Evolutionary conservation across 148 eudicot genomes (phyloP).

Genomic region (Amaranthus palmeri): DNA sequence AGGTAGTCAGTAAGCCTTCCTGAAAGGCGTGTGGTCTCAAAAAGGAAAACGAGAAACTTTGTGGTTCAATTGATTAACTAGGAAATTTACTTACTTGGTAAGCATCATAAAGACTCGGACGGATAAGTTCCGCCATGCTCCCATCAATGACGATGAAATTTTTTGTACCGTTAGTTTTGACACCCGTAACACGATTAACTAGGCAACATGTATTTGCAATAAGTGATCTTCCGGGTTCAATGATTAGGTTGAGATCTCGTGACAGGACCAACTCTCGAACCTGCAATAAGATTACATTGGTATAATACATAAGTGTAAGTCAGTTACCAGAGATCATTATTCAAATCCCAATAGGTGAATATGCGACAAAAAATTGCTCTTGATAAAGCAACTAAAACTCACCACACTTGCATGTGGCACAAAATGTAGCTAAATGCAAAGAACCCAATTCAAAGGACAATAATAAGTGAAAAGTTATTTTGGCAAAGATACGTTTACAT

Average conservation of each 20-base stretch:
- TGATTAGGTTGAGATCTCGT: conserved; percentile 75
- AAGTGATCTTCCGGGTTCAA: conserved; percentile 94
- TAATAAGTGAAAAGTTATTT: neutral
- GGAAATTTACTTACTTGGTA: conserved; percentile 60
- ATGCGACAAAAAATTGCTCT: neutral
- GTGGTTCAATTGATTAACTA: neutral
- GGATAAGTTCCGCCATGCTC: conserved; percentile 97
- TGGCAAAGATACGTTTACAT: neutral
- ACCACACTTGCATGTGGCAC: neutral
- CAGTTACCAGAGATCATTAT: neutral
- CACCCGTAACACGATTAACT: conserved; percentile 91
- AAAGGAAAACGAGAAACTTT: neutral
- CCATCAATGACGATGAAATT: conserved; percentile 90
- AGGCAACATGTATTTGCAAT: conserved; percentile 94
- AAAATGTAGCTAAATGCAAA: neutral
- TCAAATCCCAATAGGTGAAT: neutral
- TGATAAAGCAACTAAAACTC: neutral
- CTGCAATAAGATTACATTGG: conserved; percentile 33
- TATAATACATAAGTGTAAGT: neutral
- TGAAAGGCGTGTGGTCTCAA: neutral
- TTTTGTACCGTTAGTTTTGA: conserved; percentile 90
- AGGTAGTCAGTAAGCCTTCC: neutral
- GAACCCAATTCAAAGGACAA: neutral
- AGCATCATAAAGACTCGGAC: conserved; percentile 92
- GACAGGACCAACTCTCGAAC: conserved; percentile 82